Evolutionary conservation across 164 flowering plant species (phyloP).

Genomic region (Aristolochia californica): DNA sequence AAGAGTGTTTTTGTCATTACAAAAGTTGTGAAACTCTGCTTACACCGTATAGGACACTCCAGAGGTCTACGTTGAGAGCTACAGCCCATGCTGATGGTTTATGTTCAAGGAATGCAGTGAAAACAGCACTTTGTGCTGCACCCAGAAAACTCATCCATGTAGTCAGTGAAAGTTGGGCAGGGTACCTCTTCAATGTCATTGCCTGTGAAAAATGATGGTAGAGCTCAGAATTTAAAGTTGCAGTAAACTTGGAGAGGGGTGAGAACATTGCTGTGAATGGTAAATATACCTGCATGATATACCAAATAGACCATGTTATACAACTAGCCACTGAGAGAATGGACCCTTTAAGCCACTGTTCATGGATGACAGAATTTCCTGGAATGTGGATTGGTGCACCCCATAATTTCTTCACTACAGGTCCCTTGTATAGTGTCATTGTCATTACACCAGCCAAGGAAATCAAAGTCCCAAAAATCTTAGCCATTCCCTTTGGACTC

Average conservation of each 20-base stretch:
- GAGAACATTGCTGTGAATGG: too few species aligned
- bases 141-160: slow-evolving; percentile 82
- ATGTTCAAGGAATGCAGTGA: slow-evolving; percentile 33
- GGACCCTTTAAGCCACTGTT: slow-evolving; percentile 76
- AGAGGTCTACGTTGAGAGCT: slow-evolving; percentile 50
- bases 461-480: slow-evolving; percentile 53
- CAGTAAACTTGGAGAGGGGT: too few species aligned
- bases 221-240: too few species aligned
- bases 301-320: slow-evolving; percentile 67
- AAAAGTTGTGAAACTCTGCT: slow-evolving; percentile 10
- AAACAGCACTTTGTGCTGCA: slow-evolving; percentile 73
- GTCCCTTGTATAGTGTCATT: slow-evolving; percentile 81
- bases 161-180: slow-evolving; percentile 70
- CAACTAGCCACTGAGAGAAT: slow-evolving; percentile 55
- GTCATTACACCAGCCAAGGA: slow-evolving; percentile 64
- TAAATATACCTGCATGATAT: slow-evolving; percentile 68
- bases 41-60: slow-evolving; percentile 56
- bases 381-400: slow-evolving; percentile 37
- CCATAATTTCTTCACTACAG: slow-evolving; percentile 25
- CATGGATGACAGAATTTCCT: slow-evolving; percentile 28
- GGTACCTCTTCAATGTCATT: slow-evolving; percentile 56
- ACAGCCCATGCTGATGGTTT: slow-evolving; percentile 51
- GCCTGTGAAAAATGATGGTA: slow-evolving; percentile 31
- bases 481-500: slow-evolving; percentile 48
- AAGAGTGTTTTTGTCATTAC: not conserved